These are phyloP conservation scores for Leptographium wingfieldii DNA, from an alignment of 2,329 filamentous ascomycete genomes.

Conservation along the genomic window DNA sequence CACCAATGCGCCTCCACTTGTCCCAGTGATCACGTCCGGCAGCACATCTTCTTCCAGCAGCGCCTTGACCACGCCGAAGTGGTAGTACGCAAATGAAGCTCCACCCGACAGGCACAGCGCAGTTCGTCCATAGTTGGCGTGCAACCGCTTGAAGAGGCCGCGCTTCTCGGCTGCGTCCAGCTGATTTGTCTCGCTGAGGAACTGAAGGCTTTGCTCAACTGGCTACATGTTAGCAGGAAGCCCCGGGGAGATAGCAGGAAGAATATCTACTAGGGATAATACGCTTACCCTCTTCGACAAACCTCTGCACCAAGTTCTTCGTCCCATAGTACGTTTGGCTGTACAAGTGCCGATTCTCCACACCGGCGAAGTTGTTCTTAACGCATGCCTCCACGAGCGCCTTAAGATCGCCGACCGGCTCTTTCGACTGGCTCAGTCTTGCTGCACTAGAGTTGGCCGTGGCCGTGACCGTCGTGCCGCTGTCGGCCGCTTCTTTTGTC, in stretches of 20 bases:
- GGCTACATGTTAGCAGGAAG: neutral
- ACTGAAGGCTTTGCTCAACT: slow-evolving; percentile 54
- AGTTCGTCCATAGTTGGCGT: slow-evolving; percentile 84
- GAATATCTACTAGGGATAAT: neutral
- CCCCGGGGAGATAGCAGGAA: neutral
- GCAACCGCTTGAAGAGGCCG: slow-evolving; percentile 71
- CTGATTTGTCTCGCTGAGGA: slow-evolving; percentile 55
- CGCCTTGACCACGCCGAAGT: slow-evolving; percentile 85
- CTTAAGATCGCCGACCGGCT: slow-evolving; percentile 48
- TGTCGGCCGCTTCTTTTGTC: slow-evolving; percentile 22
- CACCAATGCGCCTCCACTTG: slow-evolving; percentile 83
- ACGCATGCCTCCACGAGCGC: slow-evolving; percentile 76
- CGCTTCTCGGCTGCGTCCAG: slow-evolving; percentile 64
- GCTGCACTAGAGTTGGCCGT: neutral
- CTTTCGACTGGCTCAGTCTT: neutral
- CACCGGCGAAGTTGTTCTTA: slow-evolving; percentile 94
- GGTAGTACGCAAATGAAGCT: slow-evolving; percentile 91
- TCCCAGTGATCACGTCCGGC: slow-evolving; percentile 91
- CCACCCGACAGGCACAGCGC: slow-evolving; percentile 89
- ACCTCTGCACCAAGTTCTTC: slow-evolving; percentile 86
- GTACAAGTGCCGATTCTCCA: slow-evolving; percentile 90
- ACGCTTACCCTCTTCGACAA: slow-evolving; percentile 61
- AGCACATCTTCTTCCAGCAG: slow-evolving; percentile 75
- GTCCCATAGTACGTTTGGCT: slow-evolving; percentile 96
- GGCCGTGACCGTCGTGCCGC: slow-evolving; percentile 15